Base-by-base conservation (phyloP, 1,284 basidiomycete genomes). In the Tilletiaria anomala region DNA sequence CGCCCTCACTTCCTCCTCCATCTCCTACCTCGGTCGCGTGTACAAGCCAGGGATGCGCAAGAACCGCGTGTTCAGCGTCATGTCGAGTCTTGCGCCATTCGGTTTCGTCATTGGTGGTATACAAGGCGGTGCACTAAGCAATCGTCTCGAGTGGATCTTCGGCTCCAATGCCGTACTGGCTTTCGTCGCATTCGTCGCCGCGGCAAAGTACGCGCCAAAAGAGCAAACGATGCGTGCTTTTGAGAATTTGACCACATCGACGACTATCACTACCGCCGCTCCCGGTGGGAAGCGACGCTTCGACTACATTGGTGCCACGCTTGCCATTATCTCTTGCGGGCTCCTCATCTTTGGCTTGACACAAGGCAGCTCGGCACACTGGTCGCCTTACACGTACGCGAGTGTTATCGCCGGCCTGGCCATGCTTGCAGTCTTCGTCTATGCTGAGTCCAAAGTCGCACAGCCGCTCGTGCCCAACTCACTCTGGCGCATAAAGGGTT, bases 21-120 rank as follows among this genome's bases (percentile, higher is more conserved):
- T 52, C 16, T 38, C 35, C 17, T 20, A 49, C 10, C 33, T 52
- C n/a, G 50, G 50, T 14, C 31, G 47, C 20, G 37, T 42, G 22
- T 52, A 52, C 42, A 19, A 35, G 35, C 50, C 50, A 5, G 50
- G 50, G 14, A 19, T 29, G 14, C 29, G 50, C 22, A 52, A 52
- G 41, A 52, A 50, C 21, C 29, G 50, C 14, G 45, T 37, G 18
- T 52, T 52, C 33, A 24, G 20, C 32, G 17, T 36, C 29, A 52
- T 52, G 50, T 43, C 50, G 12, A 15, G 23, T 26, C 23, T 37
- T 14, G 43, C 45, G 14, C 50, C 50, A 15, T 16, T 52, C n/a
- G 50, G 50, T 2, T 51, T 38, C 19, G 50, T 32, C 35, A 24
- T 52, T 24, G 50, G 50, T 12, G 31, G 21, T 11, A 32, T 52